Conservation (phyloP, 331 rosid species). For the Arachis monticola region DNA sequence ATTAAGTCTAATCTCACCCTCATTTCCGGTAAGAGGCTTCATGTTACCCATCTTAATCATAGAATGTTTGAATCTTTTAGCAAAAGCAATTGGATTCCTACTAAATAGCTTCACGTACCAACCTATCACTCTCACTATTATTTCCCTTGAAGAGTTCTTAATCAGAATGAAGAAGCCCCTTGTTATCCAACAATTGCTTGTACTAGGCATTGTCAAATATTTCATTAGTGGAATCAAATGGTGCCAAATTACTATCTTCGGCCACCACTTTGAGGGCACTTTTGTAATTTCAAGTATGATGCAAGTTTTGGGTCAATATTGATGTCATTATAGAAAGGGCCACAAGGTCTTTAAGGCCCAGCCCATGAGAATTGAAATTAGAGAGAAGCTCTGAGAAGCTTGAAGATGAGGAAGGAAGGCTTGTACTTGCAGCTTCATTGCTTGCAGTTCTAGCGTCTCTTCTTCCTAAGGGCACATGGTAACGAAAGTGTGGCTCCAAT, state of each 20-base stretch:
- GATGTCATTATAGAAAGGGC: constrained; percentile 58
- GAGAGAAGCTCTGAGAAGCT: constrained; percentile 56
- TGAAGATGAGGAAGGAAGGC: constrained; percentile 46
- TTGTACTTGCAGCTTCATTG: constrained; percentile 43
- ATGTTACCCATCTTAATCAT: constrained; percentile 75
- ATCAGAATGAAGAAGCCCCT: constrained; percentile 72
- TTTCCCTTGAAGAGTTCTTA: constrained; percentile 57
- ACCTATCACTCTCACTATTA: constrained; percentile 47
- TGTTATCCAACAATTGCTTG: constrained; percentile 34
- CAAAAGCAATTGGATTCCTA: constrained; percentile 20
- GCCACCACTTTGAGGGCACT: constrained; percentile 57
- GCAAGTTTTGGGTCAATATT: constrained; percentile 44
- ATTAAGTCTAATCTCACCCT: constrained; percentile 60
- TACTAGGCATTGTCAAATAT: constrained; percentile 52
- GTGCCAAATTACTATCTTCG: constrained; percentile 36
- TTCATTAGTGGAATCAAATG: constrained; percentile 41
- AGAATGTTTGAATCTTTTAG: constrained; percentile 56
- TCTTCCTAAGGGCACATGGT: constrained; percentile 26
- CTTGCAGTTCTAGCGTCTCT: constrained; percentile 61
- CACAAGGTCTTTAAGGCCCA: constrained; percentile 53
- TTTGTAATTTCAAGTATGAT: constrained; percentile 19
- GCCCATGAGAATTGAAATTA: constrained; percentile 51
- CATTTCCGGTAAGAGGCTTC: constrained; percentile 58
- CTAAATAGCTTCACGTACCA: constrained; percentile 52
- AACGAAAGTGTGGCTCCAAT: too few species aligned